Evolutionary conservation across 2,329 filamentous ascomycete genomes (phyloP).

Genomic region (Boeremia exigua): DNA sequence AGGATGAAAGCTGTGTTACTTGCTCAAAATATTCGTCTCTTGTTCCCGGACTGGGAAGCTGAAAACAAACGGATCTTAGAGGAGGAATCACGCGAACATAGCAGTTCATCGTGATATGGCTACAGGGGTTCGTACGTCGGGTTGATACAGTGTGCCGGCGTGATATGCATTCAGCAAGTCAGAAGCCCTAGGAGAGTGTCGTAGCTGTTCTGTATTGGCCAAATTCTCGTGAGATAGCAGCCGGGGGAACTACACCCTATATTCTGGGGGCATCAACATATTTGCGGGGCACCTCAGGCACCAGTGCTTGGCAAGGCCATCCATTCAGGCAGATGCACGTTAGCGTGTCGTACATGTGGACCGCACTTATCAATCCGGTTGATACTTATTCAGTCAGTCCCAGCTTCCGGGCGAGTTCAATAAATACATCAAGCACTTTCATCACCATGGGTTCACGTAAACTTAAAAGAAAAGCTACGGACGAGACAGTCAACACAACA

Average conservation of each 20-base stretch:
- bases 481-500: background rate
- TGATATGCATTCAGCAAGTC: no score
- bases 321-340: background rate
- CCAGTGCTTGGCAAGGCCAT: background rate
- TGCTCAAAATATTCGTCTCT: background rate
- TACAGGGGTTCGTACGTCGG: no score
- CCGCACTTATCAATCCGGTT: background rate
- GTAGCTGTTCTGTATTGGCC: no score
- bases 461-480: background rate
- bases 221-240: no score
- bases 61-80: constrained; percentile 2
- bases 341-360: background rate
- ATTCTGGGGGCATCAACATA: background rate
- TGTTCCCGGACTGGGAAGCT: constrained; percentile 7
- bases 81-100: background rate
- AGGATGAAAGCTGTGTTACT: constrained; percentile 7
- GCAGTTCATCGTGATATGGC: no score
- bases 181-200: no score
- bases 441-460: background rate
- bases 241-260: no score
- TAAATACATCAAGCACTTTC: background rate
- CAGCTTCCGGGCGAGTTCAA: no score
- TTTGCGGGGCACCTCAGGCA: background rate
- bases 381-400: background rate
- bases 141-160: no score